Evolutionary conservation across 169 alveolate genomes (phyloP).

Genomic region (Eimeria necatrix): DNA sequence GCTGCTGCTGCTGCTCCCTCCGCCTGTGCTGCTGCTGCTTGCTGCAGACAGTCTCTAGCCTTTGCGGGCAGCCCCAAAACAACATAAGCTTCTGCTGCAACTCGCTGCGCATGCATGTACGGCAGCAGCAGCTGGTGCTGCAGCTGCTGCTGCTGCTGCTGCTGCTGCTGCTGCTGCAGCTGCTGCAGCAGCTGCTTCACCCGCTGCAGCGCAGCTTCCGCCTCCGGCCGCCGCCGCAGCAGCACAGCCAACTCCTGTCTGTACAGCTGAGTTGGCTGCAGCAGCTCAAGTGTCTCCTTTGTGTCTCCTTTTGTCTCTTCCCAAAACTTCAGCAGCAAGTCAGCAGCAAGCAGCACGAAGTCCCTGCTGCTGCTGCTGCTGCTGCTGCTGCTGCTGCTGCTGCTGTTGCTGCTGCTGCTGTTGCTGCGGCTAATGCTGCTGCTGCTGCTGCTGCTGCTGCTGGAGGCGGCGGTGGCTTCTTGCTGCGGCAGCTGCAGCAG

Average conservation of each 20-base stretch:
- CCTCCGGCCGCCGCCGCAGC: slow-evolving; percentile 6
- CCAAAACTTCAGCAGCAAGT: slow-evolving; percentile 9
- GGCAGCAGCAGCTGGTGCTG: slow-evolving; percentile 3
- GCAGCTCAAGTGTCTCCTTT: background rate
- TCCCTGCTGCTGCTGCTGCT: background rate
- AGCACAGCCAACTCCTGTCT: slow-evolving; percentile 34
- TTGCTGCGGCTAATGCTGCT: slow-evolving; percentile 7
- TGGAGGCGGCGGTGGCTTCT: background rate
- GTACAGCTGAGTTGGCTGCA: slow-evolving; percentile 33
- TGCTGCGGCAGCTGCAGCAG: slow-evolving; percentile 18
- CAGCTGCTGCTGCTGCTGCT: slow-evolving; percentile 18
- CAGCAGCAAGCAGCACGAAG: slow-evolving; percentile 5
- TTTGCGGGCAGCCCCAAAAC: slow-evolving; percentile 43
- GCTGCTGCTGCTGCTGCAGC: slow-evolving; percentile 58
- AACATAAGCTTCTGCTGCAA: slow-evolving; percentile 46
- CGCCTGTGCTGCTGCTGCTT: slow-evolving; percentile 15
- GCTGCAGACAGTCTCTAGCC: slow-evolving; percentile 4
- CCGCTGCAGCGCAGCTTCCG: slow-evolving; percentile 46
- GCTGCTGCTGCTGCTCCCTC: slow-evolving; percentile 13
- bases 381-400: slow-evolving; percentile 29
- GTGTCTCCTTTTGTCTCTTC: background rate
- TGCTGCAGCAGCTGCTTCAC: slow-evolving; percentile 60
- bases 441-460: background rate
- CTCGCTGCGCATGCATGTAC: slow-evolving; percentile 18
- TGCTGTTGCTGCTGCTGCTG: slow-evolving; percentile 7